phyloP scores from a whole-genome alignment of 2,329 filamentous ascomycete genomes.

The Knufia fluminis region DNA sequence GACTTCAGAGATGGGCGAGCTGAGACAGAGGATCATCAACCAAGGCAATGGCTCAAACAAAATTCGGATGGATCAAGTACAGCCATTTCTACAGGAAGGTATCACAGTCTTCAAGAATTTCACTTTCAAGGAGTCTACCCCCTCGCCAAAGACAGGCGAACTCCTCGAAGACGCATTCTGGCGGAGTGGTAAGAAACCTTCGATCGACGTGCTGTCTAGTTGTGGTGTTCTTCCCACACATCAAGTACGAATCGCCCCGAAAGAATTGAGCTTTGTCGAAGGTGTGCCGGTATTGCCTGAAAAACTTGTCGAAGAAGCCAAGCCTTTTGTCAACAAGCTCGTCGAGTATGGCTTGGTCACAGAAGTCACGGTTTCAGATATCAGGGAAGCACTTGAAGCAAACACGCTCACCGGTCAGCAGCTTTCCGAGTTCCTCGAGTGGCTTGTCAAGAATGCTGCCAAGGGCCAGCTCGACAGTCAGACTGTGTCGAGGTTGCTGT shows the following conservation, averaged over 20 bases:
- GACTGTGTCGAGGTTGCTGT: constrained; percentile 61
- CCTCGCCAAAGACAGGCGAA: constrained; percentile 70
- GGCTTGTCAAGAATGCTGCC: constrained; percentile 65
- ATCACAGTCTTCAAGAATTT: constrained; percentile 80
- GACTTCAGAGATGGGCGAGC: constrained; percentile 71
- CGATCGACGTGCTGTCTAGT: constrained; percentile 80
- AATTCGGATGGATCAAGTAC: constrained; percentile 55
- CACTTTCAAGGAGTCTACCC: constrained; percentile 81
- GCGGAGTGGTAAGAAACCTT: constrained; percentile 74
- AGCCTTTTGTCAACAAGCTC: constrained; percentile 69
- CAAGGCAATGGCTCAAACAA: constrained; percentile 40
- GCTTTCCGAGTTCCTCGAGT: constrained; percentile 71
- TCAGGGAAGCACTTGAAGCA: constrained; percentile 70
- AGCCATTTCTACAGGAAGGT: constrained; percentile 64
- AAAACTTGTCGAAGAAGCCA: constrained; percentile 56
- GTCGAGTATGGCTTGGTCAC: constrained; percentile 79
- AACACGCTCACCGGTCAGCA: constrained; percentile 73
- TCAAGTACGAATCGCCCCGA: constrained; percentile 66
- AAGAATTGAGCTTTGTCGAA: constrained; percentile 67
- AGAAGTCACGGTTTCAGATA: constrained; percentile 77
- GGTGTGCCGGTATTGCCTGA: constrained; percentile 80
- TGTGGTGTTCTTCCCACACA: constrained; percentile 78
- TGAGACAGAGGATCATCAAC: constrained; percentile 51
- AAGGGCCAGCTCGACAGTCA: constrained; percentile 62
- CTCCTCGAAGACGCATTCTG: constrained; percentile 94